These are phyloP conservation scores for Sisymbrium irio DNA, from an alignment of 345 rosid species.

Conservation along the genomic window DNA sequence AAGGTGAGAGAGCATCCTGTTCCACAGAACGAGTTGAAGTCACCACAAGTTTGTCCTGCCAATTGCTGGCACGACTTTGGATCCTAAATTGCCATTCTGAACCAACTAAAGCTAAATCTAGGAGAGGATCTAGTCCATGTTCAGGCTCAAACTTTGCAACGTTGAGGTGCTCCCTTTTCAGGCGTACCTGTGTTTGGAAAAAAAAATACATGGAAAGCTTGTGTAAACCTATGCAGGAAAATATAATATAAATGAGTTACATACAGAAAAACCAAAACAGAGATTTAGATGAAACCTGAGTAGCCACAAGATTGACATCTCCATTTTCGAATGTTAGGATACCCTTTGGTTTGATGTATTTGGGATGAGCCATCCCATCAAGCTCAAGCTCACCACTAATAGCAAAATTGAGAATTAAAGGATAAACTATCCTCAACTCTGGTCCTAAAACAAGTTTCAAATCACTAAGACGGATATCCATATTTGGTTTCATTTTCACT, in stretches of 20 bases:
- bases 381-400: constrained; percentile 92
- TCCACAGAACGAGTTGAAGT: constrained; percentile 91
- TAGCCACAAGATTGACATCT: constrained; percentile 96
- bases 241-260: not conserved
- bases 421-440: constrained; percentile 86
- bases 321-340: constrained; percentile 91
- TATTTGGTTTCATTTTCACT: constrained; percentile 66
- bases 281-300: constrained; percentile 55
- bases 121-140: constrained; percentile 80
- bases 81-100: constrained; percentile 98
- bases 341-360: constrained; percentile 86
- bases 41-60: constrained; percentile 94
- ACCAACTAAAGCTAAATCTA: constrained; percentile 95
- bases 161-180: constrained; percentile 90
- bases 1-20: constrained; percentile 92
- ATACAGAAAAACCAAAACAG: constrained; percentile 24
- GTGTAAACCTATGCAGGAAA: constrained; percentile 10
- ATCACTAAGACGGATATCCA: constrained; percentile 83
- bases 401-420: constrained; percentile 88
- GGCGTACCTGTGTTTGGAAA: constrained; percentile 67
- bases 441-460: constrained; percentile 94
- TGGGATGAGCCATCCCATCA: constrained; percentile 91
- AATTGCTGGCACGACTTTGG: constrained; percentile 93
- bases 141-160: constrained; percentile 96
- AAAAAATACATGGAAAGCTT: not conserved